Base-by-base conservation (phyloP, 1,139 yeast genomes). In the Suhomyces anneliseae region DNA sequence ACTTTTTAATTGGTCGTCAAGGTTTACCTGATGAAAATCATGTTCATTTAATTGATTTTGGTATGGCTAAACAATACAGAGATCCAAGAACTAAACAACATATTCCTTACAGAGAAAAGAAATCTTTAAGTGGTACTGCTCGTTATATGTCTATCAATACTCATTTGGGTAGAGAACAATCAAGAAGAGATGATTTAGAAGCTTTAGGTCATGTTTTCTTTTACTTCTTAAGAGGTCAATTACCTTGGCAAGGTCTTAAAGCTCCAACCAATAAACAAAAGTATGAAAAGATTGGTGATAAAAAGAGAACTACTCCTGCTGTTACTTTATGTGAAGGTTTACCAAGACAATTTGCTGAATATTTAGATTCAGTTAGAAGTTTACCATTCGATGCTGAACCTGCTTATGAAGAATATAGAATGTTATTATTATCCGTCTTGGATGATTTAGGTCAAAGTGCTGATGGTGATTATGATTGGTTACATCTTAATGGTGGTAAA, bases 221-320 rank as follows among this genome's bases (percentile, higher is more conserved):
- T 70, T 93, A 93, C 70, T 93, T 93, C 64, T 71, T 93, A 58
- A 80, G 95, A 57, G 99, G 99, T 42, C 90, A 89, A 54, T 80
- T 93, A 61, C 99, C 99, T 43, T 93, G 99, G 99, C 99, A 93
- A 72, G 98, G 99, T 29, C 78, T 93, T 56, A 92, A 92, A 70
- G 99, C 98, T n/a, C 96, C 96, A 54, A 90, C 96, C 36, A 93
- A 93, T 72, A 93, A 93, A 70, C 90, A 88, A 64, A 93, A 93
- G 69, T 93, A 93, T 68, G 98, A 93, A 69, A 92, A 90, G 66
- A 93, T 93, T 69, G 98, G 97, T 51, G 93, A 89, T 61, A 92
- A 92, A 69, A 92, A 92, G 70, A 89, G 90, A 68, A 81, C 93
- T 9, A 87, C 97, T 11, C 82, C 87, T 31, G 86, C 93, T 38